phyloP scores from a whole-genome alignment of 192 early-diverging fungal species.

The Gigaspora rosea region DNA sequence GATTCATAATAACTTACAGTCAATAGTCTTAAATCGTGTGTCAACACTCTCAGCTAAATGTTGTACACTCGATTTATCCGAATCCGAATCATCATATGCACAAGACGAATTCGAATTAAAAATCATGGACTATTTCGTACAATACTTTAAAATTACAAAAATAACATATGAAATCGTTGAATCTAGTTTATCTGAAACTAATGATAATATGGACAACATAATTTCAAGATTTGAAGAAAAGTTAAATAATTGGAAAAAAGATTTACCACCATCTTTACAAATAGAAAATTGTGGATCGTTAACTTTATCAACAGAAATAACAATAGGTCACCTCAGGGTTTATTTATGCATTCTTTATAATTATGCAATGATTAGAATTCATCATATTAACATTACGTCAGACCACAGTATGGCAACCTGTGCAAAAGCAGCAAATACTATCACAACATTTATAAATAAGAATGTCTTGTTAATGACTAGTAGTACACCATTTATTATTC shows the following conservation, averaged over 20 bases:
- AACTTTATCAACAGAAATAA: not conserved
- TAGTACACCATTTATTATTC: slow-evolving; percentile 24
- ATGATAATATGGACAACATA: not conserved
- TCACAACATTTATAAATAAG: slow-evolving; percentile 13
- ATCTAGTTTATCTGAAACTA: not conserved
- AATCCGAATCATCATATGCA: not conserved
- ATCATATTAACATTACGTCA: not conserved
- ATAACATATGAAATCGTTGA: slow-evolving; percentile 26
- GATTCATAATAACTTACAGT: slow-evolving; percentile 23
- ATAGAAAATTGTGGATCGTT: not conserved
- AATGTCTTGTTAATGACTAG: slow-evolving; percentile 18
- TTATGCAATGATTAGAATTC: slow-evolving; percentile 27
- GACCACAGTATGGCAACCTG: not conserved
- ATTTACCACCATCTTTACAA: slow-evolving; percentile 6
- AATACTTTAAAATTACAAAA: slow-evolving; percentile 4
- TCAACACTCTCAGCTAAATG: slow-evolving; percentile 2
- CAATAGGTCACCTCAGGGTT: slow-evolving; percentile 22
- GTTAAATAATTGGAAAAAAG: slow-evolving; percentile 6
- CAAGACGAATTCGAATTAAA: not conserved
- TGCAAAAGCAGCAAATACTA: slow-evolving; percentile 8
- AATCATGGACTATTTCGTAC: slow-evolving; percentile 5
- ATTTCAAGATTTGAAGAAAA: not conserved
- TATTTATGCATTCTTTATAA: slow-evolving; percentile 24
- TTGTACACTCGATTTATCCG: not conserved
- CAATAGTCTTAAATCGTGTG: not conserved